A percentile compares a stretch with the other conserved stretches of the same genome.
Conservation (phyloP, 1,284 basidiomycete genomes). For the Tylopilus sp. region DNA sequence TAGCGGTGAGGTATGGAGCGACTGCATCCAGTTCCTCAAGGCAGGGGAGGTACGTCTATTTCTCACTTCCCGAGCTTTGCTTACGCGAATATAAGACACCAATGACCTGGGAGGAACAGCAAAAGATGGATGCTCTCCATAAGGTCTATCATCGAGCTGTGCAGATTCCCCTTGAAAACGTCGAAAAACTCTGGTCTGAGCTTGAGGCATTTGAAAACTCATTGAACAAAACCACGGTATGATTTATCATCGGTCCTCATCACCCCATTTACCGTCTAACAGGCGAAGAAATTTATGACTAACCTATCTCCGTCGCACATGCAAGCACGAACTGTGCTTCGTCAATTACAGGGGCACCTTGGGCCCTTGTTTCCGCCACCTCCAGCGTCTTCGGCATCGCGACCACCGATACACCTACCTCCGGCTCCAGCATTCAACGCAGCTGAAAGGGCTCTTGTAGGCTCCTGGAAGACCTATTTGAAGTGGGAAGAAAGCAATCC, state of each 20-base stretch:
- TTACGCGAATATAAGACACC: constrained; percentile 57
- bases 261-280: constrained; percentile 19
- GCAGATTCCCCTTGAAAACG: constrained; percentile 93
- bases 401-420: constrained; percentile 73
- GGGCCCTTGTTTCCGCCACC: constrained; percentile 69
- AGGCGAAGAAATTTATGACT: constrained; percentile 95
- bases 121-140: constrained; percentile 94
- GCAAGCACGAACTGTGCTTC: constrained; percentile 92
- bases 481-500: constrained; percentile 98
- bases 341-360: constrained; percentile 84
- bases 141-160: constrained; percentile 95
- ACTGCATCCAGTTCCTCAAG: constrained; percentile 89
- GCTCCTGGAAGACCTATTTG: constrained; percentile 92
- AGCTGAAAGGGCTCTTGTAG: constrained; percentile 79
- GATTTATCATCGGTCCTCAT: constrained; percentile 24
- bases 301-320: constrained; percentile 89
- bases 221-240: constrained; percentile 89
- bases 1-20: constrained; percentile 79
- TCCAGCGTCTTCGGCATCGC: constrained; percentile 50
- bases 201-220: constrained; percentile 94
- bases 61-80: constrained; percentile 13
- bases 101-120: constrained; percentile 95
- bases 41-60: constrained; percentile 72
- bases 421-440: constrained; percentile 79
- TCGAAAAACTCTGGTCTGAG: constrained; percentile 95